These are phyloP conservation scores for Podila horticola DNA, from an alignment of 192 early-diverging fungal species.

Conservation along the genomic window DNA sequence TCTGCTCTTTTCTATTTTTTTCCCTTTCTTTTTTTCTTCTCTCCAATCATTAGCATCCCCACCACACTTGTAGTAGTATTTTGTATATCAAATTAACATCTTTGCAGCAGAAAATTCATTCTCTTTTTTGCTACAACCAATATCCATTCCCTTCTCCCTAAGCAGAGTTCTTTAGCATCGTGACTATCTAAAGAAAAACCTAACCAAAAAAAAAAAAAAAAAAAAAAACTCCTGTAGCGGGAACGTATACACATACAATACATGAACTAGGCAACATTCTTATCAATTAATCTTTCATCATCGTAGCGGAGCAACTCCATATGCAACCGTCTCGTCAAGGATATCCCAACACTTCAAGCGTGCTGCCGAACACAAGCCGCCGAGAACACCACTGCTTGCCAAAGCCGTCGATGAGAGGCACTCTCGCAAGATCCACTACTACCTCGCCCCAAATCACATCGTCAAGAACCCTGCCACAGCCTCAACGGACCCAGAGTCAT, in stretches of 20 bases:
- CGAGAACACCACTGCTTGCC: conserved; percentile 75
- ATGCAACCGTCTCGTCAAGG: conserved; percentile 88
- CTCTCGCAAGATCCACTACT: conserved; percentile 80
- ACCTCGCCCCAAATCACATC: conserved; percentile 63
- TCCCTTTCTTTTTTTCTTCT: background rate
- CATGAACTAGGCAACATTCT: too few species aligned
- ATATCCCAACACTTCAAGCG: conserved; percentile 93
- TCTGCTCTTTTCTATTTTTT: background rate
- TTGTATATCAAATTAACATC: too few species aligned
- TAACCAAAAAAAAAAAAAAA: too few species aligned
- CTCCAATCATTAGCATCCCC: background rate
- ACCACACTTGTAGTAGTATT: background rate
- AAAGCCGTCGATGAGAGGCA: conserved; percentile 76
- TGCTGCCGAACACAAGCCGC: conserved; percentile 78
- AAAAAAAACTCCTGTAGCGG: too few species aligned
- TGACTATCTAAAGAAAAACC: too few species aligned
- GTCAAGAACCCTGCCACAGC: conserved; percentile 39
- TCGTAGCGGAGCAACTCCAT: conserved; percentile 80
- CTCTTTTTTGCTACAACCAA: too few species aligned
- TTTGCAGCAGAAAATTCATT: too few species aligned
- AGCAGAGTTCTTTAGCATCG: too few species aligned
- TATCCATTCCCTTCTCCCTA: too few species aligned
- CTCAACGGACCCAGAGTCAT: conserved; percentile 37
- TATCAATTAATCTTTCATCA: too few species aligned
- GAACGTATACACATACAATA: too few species aligned